Evolutionary conservation across 805 yeast species (phyloP).

Genomic region (Schwanniomyces polymorphus): DNA sequence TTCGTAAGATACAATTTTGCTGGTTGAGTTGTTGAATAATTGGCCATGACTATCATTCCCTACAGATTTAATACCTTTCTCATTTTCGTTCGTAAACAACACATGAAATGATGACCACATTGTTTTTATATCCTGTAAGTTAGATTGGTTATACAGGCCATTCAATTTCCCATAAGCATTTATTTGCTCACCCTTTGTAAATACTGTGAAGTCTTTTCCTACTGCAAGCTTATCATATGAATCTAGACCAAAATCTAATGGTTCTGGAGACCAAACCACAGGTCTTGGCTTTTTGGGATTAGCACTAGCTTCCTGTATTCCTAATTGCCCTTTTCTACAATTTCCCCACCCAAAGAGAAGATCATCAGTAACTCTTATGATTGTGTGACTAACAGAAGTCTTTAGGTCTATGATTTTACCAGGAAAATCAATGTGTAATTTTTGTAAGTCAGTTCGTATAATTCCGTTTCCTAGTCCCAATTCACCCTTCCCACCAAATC

Average conservation of each 20-base stretch:
- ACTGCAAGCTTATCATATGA: constrained; percentile 26
- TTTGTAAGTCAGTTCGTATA: constrained; percentile 7
- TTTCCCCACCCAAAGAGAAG: constrained; percentile 67
- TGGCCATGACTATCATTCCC: constrained; percentile 87
- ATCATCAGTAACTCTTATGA: constrained; percentile 41
- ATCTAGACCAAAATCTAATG: constrained; percentile 10
- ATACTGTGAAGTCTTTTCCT: constrained; percentile 61
- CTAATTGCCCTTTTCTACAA: constrained; percentile 60
- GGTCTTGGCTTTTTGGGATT: constrained; percentile 11
- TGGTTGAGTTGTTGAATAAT: constrained; percentile 23
- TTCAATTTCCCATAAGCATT: constrained; percentile 17
- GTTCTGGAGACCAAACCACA: constrained; percentile 22
- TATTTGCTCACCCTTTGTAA: constrained; percentile 16
- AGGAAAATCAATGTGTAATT: constrained; percentile 3
- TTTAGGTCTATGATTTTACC: constrained; percentile 12
- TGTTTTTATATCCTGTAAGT: constrained; percentile 17
- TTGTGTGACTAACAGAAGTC: constrained; percentile 48
- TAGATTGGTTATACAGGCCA: not conserved
- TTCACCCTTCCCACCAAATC: constrained; percentile 73
- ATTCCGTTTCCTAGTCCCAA: constrained; percentile 49
- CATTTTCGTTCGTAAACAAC: constrained; percentile 8
- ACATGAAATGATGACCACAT: constrained; percentile 86
- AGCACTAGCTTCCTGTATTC: constrained; percentile 7
- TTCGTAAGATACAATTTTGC: constrained; percentile 21
- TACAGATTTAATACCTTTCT: constrained; percentile 37